Evolutionary conservation across 805 yeast species (phyloP).

Genomic region (Saturnispora gosingensis): DNA sequence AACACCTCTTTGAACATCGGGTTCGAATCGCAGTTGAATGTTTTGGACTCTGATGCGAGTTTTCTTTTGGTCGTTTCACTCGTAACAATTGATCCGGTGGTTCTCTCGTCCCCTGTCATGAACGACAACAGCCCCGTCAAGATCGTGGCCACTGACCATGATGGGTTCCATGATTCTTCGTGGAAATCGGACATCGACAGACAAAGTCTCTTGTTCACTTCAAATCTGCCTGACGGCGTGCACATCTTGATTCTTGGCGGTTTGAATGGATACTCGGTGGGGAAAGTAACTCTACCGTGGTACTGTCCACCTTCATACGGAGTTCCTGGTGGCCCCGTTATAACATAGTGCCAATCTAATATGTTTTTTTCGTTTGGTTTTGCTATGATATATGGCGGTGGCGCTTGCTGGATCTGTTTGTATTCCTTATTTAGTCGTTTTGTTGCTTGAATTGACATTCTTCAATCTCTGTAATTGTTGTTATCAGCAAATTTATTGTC

Average conservation of each 20-base stretch:
- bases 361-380: constrained; percentile 83
- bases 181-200: constrained; percentile 91
- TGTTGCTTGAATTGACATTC: constrained; percentile 27
- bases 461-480: background rate
- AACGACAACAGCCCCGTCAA: constrained; percentile 80
- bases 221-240: constrained; percentile 86
- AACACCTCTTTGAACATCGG: constrained; percentile 51
- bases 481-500: background rate
- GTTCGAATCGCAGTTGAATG: constrained; percentile 51
- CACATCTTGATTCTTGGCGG: constrained; percentile 86
- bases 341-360: constrained; percentile 87
- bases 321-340: constrained; percentile 86
- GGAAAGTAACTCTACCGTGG: constrained; percentile 80
- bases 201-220: constrained; percentile 73
- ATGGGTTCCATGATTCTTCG: constrained; percentile 93
- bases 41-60: constrained; percentile 50
- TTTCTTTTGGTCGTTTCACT: constrained; percentile 46
- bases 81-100: constrained; percentile 74
- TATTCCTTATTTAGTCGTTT: constrained; percentile 67
- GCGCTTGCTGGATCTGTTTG: constrained; percentile 62
- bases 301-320: constrained; percentile 83
- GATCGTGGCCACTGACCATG: constrained; percentile 89
- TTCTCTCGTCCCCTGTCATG: constrained; percentile 80
- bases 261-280: constrained; percentile 79
- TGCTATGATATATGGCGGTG: constrained; percentile 79